These are phyloP conservation scores for Pelargonium nanum DNA, from an alignment of 345 rosid genomes.

Conservation along the genomic window DNA sequence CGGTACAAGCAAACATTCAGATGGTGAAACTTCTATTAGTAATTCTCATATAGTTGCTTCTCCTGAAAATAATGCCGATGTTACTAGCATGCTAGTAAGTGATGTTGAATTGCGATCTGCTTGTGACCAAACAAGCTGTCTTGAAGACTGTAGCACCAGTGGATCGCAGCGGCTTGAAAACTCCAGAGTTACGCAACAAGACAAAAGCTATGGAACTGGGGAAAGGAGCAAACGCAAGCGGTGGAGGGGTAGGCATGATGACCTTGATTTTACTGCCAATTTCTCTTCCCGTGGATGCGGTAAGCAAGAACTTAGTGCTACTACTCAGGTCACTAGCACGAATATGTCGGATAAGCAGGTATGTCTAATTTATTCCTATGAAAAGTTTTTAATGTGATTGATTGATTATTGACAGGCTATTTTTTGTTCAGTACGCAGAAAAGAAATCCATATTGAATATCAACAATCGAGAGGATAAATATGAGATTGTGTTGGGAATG, in stretches of 20 bases:
- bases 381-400: neutral
- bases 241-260: conserved; percentile 83
- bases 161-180: conserved; percentile 44
- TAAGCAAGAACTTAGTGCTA: conserved; percentile 27
- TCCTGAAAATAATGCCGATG: conserved; percentile 33
- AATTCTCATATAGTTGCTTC: conserved; percentile 28
- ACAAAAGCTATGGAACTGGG: conserved; percentile 36
- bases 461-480: conserved; percentile 36
- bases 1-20: conserved; percentile 36
- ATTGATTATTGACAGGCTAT: conserved; percentile 5
- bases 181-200: conserved; percentile 33
- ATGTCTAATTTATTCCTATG: neutral
- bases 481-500: conserved; percentile 60
- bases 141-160: conserved; percentile 79
- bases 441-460: conserved; percentile 12
- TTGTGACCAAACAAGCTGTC: conserved; percentile 37
- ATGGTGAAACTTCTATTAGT: conserved; percentile 39
- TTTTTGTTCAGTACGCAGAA: conserved; percentile 27
- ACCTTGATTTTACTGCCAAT: conserved; percentile 31
- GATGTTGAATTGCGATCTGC: conserved; percentile 48
- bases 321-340: conserved; percentile 12
- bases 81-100: conserved; percentile 31
- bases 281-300: conserved; percentile 26
- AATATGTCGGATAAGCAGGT: conserved; percentile 34
- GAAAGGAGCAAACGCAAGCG: conserved; percentile 82